Evolutionary conservation across 1,284 basidiomycete species (phyloP), one percentile per base, ranked within the genome.

Genomic region (Ustilago tritici): DNA sequence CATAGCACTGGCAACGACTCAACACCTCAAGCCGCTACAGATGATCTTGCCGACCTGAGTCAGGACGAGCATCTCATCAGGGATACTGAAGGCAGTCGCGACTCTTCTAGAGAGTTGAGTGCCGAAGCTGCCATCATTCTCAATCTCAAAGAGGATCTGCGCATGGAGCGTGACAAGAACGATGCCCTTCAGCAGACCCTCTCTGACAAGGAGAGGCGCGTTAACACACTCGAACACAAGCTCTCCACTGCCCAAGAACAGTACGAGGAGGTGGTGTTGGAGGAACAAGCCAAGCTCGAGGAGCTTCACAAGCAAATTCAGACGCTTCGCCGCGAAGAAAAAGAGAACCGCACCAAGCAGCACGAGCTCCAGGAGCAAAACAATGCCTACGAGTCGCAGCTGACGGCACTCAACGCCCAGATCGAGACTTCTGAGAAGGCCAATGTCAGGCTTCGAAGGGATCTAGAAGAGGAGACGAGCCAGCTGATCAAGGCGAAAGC

Each of bases 161-260:
- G 66, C n/a, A 66, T 77, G 38, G 75, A 72, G 55, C 63, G 70
- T 9, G 70, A 64, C 56, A 77, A 73, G 66, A 73, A 47, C 53
- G 75, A 77, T 36, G 70, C 70, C 5, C 55, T 77, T 9, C 70
- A 73, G 62, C 66, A 70, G 43, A 66, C 66, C 5, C 60, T 77
- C 4, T 72, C 75, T 14, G 75, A 77, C 40, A 77, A 77, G 43
- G 70, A 77, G 61, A 57, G 75, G 31, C 54, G 67, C 8, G 64
- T 77, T 36, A 66, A 73, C 47, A 56, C 70, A 7, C 35, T 77
- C 9, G 74, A 76, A 43, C 68, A 76, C 54, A 76, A 72, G 60
- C 74, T 76, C 55, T 67, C 69, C 32, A 76, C 69, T 1, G 61
- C 69, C 14, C 75, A 73, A 65, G 75, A 77, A 46, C 70, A 77